Evolutionary conservation across 257 asterid genomes (phyloP), one percentile per base, ranked within the genome.

Genomic region (Rehmannia glutinosa): DNA sequence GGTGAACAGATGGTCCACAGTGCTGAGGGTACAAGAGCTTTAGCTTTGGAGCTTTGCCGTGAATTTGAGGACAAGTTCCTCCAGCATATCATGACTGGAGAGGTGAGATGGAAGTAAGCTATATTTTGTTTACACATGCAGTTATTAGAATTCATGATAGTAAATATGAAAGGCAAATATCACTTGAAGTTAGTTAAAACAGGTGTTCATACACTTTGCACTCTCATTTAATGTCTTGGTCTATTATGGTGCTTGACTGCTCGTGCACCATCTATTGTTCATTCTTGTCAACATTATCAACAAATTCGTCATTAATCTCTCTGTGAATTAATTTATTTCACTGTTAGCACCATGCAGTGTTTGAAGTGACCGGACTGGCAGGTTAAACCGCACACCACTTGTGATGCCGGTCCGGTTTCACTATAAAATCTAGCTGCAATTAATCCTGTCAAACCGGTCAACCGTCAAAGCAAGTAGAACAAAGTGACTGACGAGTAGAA

Each of bases 41-140:
- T 94, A 69, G 99, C 99, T 43, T 75, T 94, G 84, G 99, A 94
- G 77, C 97, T 91, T 59, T 94, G 99, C 83, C 96, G 99, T 57
- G 99, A 94, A 80, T 94, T 91, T 73, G 99, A 94, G 89, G 99
- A 94, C 75, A 94, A 91, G 83, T 94, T 94, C 81, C 99, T 94
- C 76, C 96, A 74, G 85, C 99, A 94, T 73, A 91, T 94, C 66
- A 82, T 82, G 8, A 84, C 92, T 2, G 97, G 99, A 68, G 63
- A 77, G 81, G 81, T 77, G 59, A 73, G 70, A 53, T 9, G 8
- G 60, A 73, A 63, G 24, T 46, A 39, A 49, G 43, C 49, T 53
- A 10, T 63, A 36, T 58, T 38, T 52, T 57, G 33, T 66, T 73
- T n/a, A n/a, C n/a, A n/a, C n/a, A n/a, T n/a, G n/a, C n/a, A n/a